Conservation (phyloP, 2,329 filamentous ascomycete genomes). For the Calonectria fujianensis region DNA sequence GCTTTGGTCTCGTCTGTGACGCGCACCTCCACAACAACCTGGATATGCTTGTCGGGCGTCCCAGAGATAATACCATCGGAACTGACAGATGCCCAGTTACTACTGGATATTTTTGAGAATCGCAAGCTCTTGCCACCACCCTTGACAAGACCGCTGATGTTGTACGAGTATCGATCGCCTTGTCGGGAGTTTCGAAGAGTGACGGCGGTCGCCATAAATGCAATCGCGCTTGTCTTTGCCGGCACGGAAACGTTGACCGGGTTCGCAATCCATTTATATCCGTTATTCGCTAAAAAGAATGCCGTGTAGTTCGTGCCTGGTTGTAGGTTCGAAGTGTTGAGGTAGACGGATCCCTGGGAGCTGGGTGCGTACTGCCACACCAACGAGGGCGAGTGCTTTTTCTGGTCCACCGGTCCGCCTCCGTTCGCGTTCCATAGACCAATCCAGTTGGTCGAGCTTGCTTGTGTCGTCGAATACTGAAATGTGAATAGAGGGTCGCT, state of each 20-base stretch:
- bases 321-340: slow-evolving; percentile 52
- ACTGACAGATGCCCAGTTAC: slow-evolving; percentile 59
- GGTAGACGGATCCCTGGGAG: slow-evolving; percentile 52
- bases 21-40: slow-evolving; percentile 35
- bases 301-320: slow-evolving; percentile 59
- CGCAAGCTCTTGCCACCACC: slow-evolving; percentile 51
- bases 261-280: slow-evolving; percentile 61
- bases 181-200: slow-evolving; percentile 62
- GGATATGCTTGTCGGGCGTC: slow-evolving; percentile 51
- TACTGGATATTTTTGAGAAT: slow-evolving; percentile 55
- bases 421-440: slow-evolving; percentile 59
- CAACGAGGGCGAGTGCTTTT: slow-evolving; percentile 55
- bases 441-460: slow-evolving; percentile 61
- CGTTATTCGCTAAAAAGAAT: slow-evolving; percentile 60
- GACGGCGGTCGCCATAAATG: slow-evolving; percentile 56
- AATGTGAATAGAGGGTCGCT: slow-evolving; percentile 55
- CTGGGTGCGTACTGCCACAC: slow-evolving; percentile 59
- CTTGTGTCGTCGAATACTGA: slow-evolving; percentile 57
- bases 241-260: slow-evolving; percentile 58
- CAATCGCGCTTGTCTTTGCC: slow-evolving; percentile 41
- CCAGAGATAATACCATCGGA: slow-evolving; percentile 60
- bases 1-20: slow-evolving; percentile 52
- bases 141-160: slow-evolving; percentile 58
- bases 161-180: slow-evolving; percentile 58
- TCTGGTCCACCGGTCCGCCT: slow-evolving; percentile 60